Evolutionary conservation across 176 grass and related monocot species (phyloP).

Genomic region (Typha latifolia): DNA sequence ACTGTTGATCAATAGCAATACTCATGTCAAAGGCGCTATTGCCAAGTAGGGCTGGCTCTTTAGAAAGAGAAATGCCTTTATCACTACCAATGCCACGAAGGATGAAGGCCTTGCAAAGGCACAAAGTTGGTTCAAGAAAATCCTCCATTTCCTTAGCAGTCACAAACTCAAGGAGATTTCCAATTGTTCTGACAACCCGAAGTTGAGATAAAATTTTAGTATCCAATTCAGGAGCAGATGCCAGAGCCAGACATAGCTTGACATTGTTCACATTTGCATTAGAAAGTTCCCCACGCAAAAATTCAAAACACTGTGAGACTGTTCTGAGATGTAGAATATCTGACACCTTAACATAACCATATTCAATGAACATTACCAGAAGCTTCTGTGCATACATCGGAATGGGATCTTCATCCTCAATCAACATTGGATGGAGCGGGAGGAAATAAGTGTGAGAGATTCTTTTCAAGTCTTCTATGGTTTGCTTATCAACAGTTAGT

Average conservation of each 20-base stretch:
- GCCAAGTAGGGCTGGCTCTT: conserved; percentile 64
- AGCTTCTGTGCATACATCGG: conserved; percentile 98
- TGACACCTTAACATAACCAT: conserved; percentile 77
- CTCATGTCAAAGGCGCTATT: conserved; percentile 82
- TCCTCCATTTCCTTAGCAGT: conserved; percentile 89
- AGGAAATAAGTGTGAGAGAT: conserved; percentile 79
- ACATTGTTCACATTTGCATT: conserved; percentile 97
- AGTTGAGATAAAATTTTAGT: conserved; percentile 80
- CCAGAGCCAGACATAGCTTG: conserved; percentile 84
- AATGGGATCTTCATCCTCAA: conserved; percentile 95
- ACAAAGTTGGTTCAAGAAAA: conserved; percentile 90
- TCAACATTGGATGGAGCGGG: conserved; percentile 74
- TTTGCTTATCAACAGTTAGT: conserved; percentile 46
- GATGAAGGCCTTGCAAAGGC: conserved; percentile 77
- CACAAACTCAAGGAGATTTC: conserved; percentile 89
- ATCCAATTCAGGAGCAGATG: conserved; percentile 82
- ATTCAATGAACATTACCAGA: conserved; percentile 90
- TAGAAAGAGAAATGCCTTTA: conserved; percentile 62
- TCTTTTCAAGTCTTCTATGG: conserved; percentile 40
- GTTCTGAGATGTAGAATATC: conserved; percentile 85
- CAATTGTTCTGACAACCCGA: conserved; percentile 78
- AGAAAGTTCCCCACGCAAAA: conserved; percentile 82
- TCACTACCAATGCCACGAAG: conserved; percentile 64
- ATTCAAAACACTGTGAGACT: conserved; percentile 76
- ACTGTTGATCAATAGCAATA: conserved; percentile 75